Evolutionary conservation across 805 yeast species (phyloP).

Genomic region (Saccharomycopsis sp.): DNA sequence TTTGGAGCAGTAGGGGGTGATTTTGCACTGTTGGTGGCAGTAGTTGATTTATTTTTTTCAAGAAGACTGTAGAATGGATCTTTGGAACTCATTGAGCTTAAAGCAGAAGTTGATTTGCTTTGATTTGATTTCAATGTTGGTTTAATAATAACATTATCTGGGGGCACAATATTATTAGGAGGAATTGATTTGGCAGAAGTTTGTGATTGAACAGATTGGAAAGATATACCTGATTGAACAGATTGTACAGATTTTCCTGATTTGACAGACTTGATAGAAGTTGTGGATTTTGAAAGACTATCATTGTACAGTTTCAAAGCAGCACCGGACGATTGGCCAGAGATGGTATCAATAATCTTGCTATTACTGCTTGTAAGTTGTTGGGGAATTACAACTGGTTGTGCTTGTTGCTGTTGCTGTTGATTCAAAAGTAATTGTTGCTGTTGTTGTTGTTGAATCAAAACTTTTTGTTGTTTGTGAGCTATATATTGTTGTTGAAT

Average conservation of each 20-base stretch:
- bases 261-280: constrained; percentile 12
- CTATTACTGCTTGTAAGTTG: not conserved
- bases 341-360: not conserved
- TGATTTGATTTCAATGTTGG: not conserved
- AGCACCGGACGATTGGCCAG: constrained; percentile 7
- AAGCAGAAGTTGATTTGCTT: constrained; percentile 6
- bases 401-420: constrained; percentile 2
- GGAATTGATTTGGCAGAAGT: constrained; percentile 5
- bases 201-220: constrained; percentile 4
- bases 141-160: no score
- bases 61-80: constrained; percentile 15
- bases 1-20: not conserved
- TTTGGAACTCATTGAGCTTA: not conserved
- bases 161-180: not conserved
- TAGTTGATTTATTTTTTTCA: no score
- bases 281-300: constrained; percentile 3
- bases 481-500: constrained; percentile 19
- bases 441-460: not conserved
- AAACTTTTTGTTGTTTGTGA: constrained; percentile 6
- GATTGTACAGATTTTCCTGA: constrained; percentile 14
- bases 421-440: constrained; percentile 1
- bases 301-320: constrained; percentile 5
- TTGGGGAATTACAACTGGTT: not conserved
- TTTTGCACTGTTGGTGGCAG: not conserved
- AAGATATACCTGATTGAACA: constrained; percentile 6